phyloP scores from a whole-genome alignment of 306 rosid genomes.

The Fagus crenata region DNA sequence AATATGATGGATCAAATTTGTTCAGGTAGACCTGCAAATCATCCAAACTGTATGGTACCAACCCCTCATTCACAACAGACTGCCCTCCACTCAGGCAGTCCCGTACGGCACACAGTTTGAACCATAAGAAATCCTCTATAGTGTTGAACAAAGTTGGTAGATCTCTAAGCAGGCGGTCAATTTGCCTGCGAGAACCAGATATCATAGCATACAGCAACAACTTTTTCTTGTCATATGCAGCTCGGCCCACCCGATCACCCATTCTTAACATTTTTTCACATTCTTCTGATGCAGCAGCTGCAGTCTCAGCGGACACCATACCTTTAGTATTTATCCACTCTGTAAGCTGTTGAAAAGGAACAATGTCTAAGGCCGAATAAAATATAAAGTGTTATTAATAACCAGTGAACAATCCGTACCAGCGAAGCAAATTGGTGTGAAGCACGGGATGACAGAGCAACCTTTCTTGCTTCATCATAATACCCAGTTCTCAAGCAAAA shows the following conservation, averaged over 20 bases:
- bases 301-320: slow-evolving; percentile 67
- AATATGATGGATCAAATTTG: slow-evolving; percentile 92
- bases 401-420: slow-evolving; percentile 47
- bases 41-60: slow-evolving; percentile 86
- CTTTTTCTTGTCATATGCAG: slow-evolving; percentile 95
- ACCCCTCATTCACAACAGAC: slow-evolving; percentile 72
- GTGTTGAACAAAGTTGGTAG: slow-evolving; percentile 78
- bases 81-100: slow-evolving; percentile 73
- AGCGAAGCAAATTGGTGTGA: slow-evolving; percentile 86
- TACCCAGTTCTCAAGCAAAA: slow-evolving; percentile 98
- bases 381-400: slow-evolving; percentile 20
- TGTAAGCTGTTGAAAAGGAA: slow-evolving; percentile 65
- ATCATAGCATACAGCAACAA: slow-evolving; percentile 79
- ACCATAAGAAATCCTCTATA: slow-evolving; percentile 98
- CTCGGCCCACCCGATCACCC: slow-evolving; percentile 88
- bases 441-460: slow-evolving; percentile 79
- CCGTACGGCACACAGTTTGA: slow-evolving; percentile 87
- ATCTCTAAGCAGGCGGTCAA: slow-evolving; percentile 86
- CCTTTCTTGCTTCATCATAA: slow-evolving; percentile 85
- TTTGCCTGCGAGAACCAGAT: slow-evolving; percentile 93
- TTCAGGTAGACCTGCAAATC: slow-evolving; percentile 88
- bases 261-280: slow-evolving; percentile 90
- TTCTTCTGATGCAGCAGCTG: slow-evolving; percentile 83
- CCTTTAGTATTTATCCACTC: slow-evolving; percentile 95
- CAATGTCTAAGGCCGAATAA: slow-evolving; percentile 22